Percentiles rank a stretch among this genome's conserved stretches.
These are phyloP conservation scores for Volvox carteri DNA, from an alignment of 163 green algal genomes.

Conservation along the genomic window DNA sequence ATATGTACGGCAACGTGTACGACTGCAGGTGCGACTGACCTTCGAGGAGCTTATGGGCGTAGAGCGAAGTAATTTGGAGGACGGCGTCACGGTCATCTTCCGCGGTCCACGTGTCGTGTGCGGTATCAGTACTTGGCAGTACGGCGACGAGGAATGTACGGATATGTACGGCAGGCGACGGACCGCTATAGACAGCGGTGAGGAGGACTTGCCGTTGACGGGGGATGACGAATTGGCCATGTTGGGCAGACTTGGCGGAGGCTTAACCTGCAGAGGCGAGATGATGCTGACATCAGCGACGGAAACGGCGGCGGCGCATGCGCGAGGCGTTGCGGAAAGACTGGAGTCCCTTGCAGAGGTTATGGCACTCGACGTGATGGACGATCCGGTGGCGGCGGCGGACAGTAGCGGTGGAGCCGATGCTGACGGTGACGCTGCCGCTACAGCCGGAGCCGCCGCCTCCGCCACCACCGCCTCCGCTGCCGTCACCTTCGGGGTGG, in stretches of 20 bases:
- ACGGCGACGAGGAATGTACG: constrained; percentile 27
- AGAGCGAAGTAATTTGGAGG: neutral
- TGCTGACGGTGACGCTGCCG: neutral
- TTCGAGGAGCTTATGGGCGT: constrained; percentile 6
- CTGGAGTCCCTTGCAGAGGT: too few relatives aligned
- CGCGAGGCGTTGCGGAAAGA: too few relatives aligned
- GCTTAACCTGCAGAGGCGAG: too few relatives aligned
- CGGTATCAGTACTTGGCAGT: constrained; percentile 52
- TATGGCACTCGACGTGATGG: too few relatives aligned
- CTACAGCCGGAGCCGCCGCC: neutral
- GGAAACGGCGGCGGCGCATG: too few relatives aligned
- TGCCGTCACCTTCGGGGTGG: too few relatives aligned
- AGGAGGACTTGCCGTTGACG: neutral
- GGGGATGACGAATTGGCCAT: neutral
- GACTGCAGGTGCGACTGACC: constrained; percentile 45
- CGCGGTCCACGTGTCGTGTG: constrained; percentile 38
- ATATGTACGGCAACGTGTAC: neutral
- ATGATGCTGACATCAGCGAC: too few relatives aligned
- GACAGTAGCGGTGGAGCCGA: neutral
- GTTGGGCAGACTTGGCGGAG: too few relatives aligned
- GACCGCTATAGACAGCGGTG: neutral
- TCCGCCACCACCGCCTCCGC: neutral
- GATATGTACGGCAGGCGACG: neutral
- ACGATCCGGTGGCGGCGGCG: neutral
- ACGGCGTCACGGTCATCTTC: constrained; percentile 31